Percentiles rank a stretch among this genome's conserved stretches.
Evolutionary conservation across 208 protist genomes (phyloP).

Genomic region (Wallacemonas sp.): DNA sequence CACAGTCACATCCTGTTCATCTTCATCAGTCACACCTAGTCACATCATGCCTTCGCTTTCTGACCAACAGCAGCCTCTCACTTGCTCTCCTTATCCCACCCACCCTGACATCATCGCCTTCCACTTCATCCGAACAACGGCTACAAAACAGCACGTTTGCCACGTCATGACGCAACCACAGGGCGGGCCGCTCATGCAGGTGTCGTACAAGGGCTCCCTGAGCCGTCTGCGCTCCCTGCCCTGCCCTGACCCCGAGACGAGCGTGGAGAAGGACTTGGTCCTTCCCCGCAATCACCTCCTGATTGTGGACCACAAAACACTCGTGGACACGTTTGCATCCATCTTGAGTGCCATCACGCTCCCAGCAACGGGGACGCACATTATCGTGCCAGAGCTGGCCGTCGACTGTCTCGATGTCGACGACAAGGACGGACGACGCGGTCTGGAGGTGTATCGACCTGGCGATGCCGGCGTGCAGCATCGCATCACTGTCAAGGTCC

Average conservation of each 20-base stretch:
- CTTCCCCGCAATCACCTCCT: constrained; percentile 16
- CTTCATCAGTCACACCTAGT: too few relatives aligned
- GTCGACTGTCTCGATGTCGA: constrained; percentile 28
- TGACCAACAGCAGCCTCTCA: too few relatives aligned
- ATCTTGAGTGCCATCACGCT: constrained; percentile 27
- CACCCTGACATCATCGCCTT: too few relatives aligned
- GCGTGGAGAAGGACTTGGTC: neutral
- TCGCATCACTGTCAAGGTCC: constrained; percentile 2
- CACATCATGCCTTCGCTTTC: too few relatives aligned
- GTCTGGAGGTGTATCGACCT: neutral
- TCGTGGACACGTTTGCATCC: constrained; percentile 6
- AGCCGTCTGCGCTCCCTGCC: constrained; percentile 10
- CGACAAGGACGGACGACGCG: constrained; percentile 11
- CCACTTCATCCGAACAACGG: too few relatives aligned
- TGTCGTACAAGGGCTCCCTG: constrained; percentile 16
- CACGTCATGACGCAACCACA: too few relatives aligned
- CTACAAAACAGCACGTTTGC: too few relatives aligned
- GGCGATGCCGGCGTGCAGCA: neutral
- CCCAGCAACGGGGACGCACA: constrained; percentile 5
- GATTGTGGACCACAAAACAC: constrained; percentile 20
- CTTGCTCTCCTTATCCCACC: too few relatives aligned
- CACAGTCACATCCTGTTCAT: too few relatives aligned
- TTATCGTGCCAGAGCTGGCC: constrained; percentile 26
- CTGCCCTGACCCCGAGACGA: constrained; percentile 10
- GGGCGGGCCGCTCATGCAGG: neutral